phyloP scores from a whole-genome alignment of 306 rosid species.

The Prunus mongolica region DNA sequence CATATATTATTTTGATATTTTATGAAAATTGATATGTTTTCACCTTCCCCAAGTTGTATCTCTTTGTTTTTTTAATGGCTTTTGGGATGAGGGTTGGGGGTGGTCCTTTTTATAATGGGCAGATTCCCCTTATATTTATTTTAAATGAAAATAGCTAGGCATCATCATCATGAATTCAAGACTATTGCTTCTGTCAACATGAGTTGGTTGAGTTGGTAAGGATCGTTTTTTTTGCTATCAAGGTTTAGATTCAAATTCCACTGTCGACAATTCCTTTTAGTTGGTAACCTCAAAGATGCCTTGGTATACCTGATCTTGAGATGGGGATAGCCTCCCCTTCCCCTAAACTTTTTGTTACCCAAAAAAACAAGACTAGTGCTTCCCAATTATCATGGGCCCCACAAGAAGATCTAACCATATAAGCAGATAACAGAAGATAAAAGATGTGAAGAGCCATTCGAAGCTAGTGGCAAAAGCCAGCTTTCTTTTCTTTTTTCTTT shows the following conservation, averaged over 20 bases:
- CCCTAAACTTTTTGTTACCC: too few species aligned
- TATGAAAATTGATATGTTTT: neutral
- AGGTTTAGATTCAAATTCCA: too few species aligned
- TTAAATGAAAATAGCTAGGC: neutral
- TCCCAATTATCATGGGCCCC: slow-evolving; percentile 3
- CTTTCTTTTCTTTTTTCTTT: neutral
- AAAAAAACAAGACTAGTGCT: neutral
- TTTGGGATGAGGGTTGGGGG: neutral
- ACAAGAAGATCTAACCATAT: neutral
- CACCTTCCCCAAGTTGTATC: neutral
- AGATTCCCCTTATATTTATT: slow-evolving; percentile 1
- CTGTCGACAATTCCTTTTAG: too few species aligned
- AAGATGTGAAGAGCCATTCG: slow-evolving; percentile 1
- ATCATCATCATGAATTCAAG: neutral
- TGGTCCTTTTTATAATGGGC: neutral
- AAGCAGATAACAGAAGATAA: slow-evolving; percentile 3
- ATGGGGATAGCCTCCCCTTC: too few species aligned
- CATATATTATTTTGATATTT: too few species aligned
- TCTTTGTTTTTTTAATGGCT: neutral
- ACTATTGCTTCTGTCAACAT: neutral
- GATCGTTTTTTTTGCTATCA: too few species aligned
- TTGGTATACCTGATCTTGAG: too few species aligned
- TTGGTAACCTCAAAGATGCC: accelerated
- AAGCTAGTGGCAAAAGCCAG: slow-evolving; percentile 13
- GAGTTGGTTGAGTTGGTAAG: too few species aligned